Base-by-base conservation (phyloP, 2,329 filamentous ascomycete species). In the Aspergillus phoenicis region DNA sequence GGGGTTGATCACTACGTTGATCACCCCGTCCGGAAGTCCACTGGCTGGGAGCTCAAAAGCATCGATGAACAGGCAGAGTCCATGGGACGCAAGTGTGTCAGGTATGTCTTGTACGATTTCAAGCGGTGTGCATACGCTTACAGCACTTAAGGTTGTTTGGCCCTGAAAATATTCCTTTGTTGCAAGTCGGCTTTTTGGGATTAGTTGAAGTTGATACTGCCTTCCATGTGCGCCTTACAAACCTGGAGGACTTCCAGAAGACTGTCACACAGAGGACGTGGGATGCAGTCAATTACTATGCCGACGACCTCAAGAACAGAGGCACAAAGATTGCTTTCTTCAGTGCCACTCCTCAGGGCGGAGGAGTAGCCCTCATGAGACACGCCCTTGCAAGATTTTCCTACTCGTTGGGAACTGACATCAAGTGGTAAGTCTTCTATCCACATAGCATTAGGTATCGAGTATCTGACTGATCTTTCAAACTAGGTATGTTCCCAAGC, bases 51-150 rank as follows among this genome's bases (percentile, higher is more conserved):
- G 49, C 74, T 78, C 36, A 86, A 87, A 71, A 78, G 82, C n/a
- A 83, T 93, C 4, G 91, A 93, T 68, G 91, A 95, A 72, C 88
- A 93, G 73, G 90, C 91, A 1, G 91, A 94, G 71, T 90, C 89
- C 0, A 90, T 93, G 85, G 89, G 88, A 1, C 83, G 91, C 63
- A 93, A 93, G 79, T 91, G 89, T 73, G 83, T 93, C 63, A 85
- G 88, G 88, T 90, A 76, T 17, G 57, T 61, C 47, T 52, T 15
- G 57, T 24, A 56, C 20, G 39, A n/a, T 20, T 17, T n/a, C 5
- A n/a, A 24, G 26, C 7, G 1, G 10, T 8, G 15, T 4, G 11
- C 11, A 38, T 4, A 33, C 28, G 26, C 61, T 69, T 47, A 67
- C 39, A 62, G 68, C 33, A 68, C 41, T 13, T 38, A 52, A 90